These are phyloP conservation scores for Elaeis guineensis DNA, from an alignment of 176 grass and related monocot genomes.

Conservation along the genomic window DNA sequence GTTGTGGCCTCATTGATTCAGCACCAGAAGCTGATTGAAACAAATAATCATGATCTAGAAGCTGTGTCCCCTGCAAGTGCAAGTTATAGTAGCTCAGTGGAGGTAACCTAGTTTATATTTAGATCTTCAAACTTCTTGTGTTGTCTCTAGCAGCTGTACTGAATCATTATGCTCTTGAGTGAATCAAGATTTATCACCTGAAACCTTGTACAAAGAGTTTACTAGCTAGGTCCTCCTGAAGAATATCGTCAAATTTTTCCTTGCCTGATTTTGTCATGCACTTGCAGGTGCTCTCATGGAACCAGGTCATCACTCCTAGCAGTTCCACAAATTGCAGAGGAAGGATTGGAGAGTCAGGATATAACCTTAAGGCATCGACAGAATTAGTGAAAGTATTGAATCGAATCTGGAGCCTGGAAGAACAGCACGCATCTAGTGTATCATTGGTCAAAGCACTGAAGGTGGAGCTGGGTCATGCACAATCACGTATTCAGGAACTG, in stretches of 20 bases:
- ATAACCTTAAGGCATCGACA: constrained; percentile 73
- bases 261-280: neutral
- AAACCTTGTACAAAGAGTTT: too few relatives aligned
- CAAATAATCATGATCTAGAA: constrained; percentile 25
- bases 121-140: neutral
- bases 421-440: constrained; percentile 66
- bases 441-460: constrained; percentile 66
- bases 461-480: constrained; percentile 59
- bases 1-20: constrained; percentile 34
- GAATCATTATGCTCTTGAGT: too few relatives aligned
- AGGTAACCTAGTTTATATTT: constrained; percentile 31
- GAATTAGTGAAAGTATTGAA: constrained; percentile 94
- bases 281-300: constrained; percentile 55
- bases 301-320: constrained; percentile 44
- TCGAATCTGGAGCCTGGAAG: constrained; percentile 97
- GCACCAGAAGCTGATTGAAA: constrained; percentile 52
- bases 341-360: constrained; percentile 46
- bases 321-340: constrained; percentile 49
- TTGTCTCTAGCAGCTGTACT: too few relatives aligned
- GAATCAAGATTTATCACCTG: too few relatives aligned
- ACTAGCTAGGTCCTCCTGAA: neutral
- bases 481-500: constrained; percentile 52
- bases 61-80: constrained; percentile 41
- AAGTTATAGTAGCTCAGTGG: constrained; percentile 71
- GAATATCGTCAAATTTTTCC: constrained; percentile 24